Base-by-base conservation (phyloP, 2,329 filamentous ascomycete genomes). In the Thermoascus crustaceus region DNA sequence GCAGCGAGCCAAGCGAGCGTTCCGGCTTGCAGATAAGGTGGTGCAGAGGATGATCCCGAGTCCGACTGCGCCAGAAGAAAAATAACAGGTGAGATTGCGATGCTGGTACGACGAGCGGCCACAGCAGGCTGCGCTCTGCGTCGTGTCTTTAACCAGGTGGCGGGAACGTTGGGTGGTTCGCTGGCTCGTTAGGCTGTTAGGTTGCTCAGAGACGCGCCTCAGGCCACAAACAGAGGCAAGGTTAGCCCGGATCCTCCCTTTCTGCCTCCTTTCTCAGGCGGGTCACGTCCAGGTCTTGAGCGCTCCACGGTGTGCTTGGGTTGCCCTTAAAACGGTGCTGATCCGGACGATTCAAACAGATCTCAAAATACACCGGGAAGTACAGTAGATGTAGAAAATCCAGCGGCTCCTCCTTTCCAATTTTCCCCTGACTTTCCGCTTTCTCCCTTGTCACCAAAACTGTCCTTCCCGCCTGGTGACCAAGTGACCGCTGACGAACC, bases 321-420 rank as follows among this genome's bases (percentile, higher is more conserved):
- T 29, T 17, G 26, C 26, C 26, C 14, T 29, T 29, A 18, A 29
- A 29, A 34, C 9, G 20, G 17, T 24, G 32, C 14, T 26, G 19
- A 17, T 24, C 17, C 32, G 25, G 19, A 18, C 13, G 20, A 19
- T 34, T 34, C 32, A 34, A 16, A 34, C 23, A 19, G 16, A 13
- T 34, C 21, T n/a, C n/a, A n/a, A 34, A 34, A 34, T 34, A 34
- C 32, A 34, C 32, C 32, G 21, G 25, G 23, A 20, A 20, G 33
- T 35, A 35, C 33, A 35, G 24, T 35, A 35, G 21, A 30, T 17
- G 33, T 27, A 35, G 20, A 35, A 21, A 35, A 27, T 30, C 21
- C 33, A 35, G 16, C 25, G 19, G 10, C 32, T 34, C 32, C 22
- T 22, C 14, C 13, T 18, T 34, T 21, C 20, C 26, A 6, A 13